phyloP scores from a whole-genome alignment of 1,284 basidiomycete species.

The Schizophyllum commune region DNA sequence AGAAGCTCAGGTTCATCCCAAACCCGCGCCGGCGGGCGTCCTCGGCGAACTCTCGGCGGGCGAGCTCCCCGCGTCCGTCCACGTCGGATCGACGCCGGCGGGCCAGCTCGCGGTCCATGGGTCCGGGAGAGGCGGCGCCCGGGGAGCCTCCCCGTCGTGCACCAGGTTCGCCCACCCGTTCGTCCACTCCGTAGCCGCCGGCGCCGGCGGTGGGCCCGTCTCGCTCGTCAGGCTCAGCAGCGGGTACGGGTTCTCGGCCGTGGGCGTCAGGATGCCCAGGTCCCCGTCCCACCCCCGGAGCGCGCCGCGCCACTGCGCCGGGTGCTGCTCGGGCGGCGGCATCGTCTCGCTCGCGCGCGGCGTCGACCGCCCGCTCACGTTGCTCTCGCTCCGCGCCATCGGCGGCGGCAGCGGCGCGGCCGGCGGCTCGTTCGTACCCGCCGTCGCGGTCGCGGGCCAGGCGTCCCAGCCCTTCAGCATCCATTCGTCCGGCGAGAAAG shows the following conservation, averaged over 20 bases:
- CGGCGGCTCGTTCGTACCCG: background rate
- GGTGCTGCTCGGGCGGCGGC: too few relatives aligned
- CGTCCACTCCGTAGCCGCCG: background rate
- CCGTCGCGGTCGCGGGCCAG: background rate
- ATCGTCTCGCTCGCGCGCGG: background rate
- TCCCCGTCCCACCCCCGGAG: background rate
- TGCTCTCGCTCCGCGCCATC: background rate
- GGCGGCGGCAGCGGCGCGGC: too few relatives aligned
- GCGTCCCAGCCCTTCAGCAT: background rate
- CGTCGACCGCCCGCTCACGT: background rate
- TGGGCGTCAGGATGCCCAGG: background rate
- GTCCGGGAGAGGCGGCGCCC: background rate
- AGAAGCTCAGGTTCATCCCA: conserved; percentile 5
- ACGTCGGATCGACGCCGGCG: background rate
- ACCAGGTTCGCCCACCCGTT: background rate
- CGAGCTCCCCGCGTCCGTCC: background rate
- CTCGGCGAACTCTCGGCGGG: background rate
- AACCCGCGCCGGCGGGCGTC: background rate
- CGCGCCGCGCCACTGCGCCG: background rate
- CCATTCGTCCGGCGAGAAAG: background rate
- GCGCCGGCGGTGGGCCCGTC: too few relatives aligned
- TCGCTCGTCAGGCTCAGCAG: background rate
- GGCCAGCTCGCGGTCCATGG: background rate
- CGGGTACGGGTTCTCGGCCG: background rate
- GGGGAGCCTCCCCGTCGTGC: background rate